Evolutionary conservation across 192 early-diverging fungal genomes (phyloP), one percentile per base, ranked within the genome.

Genomic region (Irineochytrium annulatum): DNA sequence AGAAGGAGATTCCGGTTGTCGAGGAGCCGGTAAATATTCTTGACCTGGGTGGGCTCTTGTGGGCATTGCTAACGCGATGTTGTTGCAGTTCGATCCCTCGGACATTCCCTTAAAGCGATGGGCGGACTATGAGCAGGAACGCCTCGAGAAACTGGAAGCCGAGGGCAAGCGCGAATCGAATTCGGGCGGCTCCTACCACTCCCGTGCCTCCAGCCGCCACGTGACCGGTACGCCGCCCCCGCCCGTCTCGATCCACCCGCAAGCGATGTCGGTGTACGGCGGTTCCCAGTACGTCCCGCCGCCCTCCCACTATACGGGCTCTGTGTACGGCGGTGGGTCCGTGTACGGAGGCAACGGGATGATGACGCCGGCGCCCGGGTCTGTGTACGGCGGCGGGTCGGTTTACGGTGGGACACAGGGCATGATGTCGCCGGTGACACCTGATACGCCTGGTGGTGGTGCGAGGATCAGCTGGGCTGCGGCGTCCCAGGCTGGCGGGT

Each of bases 21-120:
- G 84, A 84, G 30, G 87, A 92, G 29, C 87, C 90, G 35, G 71
- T 64, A 34, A 48, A 41, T 20, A 8, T 41, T 3, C 43, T 45
- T 69, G 1, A 46, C 35, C 2, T 24, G 27, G 1, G 51, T 22
- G 13, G 17, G 16, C 19, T 57, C 34, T 1, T 31, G 77, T 17
- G 3, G 1, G 2, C 3, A 2, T n/a, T 31, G 29, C 2, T 46
- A 33, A 52, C 34, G 29, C 41, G 34, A 28, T 30, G 65, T 52
- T 0, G 1, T 24, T 44, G 34, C 35, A 87, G 52, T 95, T 92
- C 65, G 88, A 97, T 61, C 89, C 89, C 8, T 77, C 77, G 51
- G 82, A 81, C 65, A 87, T 97, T 59, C 87, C 86, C 2, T 74
- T 90, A 57, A 86, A 85, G 67, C 89, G 84, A 67, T 97, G 91